Evolutionary conservation across 768 basidiomycete species (phyloP).

Genomic region (Suillus subalutaceus): DNA sequence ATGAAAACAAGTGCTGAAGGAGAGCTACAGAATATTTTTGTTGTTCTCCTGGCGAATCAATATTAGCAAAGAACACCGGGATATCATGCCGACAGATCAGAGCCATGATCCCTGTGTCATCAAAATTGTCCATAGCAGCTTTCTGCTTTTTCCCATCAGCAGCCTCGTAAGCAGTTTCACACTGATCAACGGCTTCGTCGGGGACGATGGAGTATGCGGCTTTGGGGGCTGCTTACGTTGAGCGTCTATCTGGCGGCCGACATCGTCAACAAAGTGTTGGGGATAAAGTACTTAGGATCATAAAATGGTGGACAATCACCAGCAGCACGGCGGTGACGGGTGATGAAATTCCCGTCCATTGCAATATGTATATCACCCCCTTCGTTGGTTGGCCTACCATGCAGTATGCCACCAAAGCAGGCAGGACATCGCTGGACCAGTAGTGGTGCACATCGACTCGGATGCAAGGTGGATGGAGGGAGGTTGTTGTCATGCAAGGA

Average conservation of each 20-base stretch:
- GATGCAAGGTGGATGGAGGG: too few species aligned
- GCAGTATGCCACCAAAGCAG: background rate
- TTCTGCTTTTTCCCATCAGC: conserved; percentile 36
- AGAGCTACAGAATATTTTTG: too few species aligned
- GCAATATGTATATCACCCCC: conserved; percentile 42
- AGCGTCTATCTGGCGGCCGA: conserved; percentile 30
- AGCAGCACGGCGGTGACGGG: conserved; percentile 24
- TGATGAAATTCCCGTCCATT: conserved; percentile 45
- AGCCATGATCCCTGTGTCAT: conserved; percentile 25
- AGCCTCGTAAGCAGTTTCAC: conserved; percentile 36
- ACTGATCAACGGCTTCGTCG: conserved; percentile 38
- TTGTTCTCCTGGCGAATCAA: too few species aligned
- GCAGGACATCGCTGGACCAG: background rate
- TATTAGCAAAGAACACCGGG: too few species aligned
- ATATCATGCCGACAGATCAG: too few species aligned
- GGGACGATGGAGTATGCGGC: conserved; percentile 22
- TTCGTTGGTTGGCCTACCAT: background rate
- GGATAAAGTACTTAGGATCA: conserved; percentile 35
- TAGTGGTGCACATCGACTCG: background rate
- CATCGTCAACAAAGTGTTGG: conserved; percentile 34
- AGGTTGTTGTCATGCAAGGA: background rate
- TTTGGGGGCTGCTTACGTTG: conserved; percentile 21
- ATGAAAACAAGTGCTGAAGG: too few species aligned
- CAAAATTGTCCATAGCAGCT: conserved; percentile 24
- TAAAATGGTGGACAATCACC: conserved; percentile 32